These are phyloP conservation scores for Lumnitzera littorea DNA, from an alignment of 345 rosid species.

Conservation along the genomic window DNA sequence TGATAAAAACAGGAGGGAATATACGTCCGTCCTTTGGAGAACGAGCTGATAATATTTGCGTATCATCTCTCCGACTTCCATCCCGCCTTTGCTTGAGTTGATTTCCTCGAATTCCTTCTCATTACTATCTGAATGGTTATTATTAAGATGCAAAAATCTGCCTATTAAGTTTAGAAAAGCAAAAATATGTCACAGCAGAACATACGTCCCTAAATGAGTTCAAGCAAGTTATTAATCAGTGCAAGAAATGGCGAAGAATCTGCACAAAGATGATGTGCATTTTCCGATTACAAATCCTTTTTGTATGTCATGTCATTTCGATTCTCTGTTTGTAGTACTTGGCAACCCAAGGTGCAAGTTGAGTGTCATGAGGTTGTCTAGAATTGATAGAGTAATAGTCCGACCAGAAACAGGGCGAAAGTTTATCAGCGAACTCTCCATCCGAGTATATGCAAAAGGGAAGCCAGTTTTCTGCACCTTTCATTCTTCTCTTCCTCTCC, in stretches of 20 bases:
- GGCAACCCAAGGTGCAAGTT: constrained; percentile 66
- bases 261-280: not conserved
- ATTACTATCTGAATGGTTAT: too few relatives aligned
- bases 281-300: not conserved
- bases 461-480: constrained; percentile 52
- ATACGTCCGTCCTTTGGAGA: too few relatives aligned
- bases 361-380: constrained; percentile 34
- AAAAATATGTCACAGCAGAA: too few relatives aligned
- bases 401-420: constrained; percentile 54
- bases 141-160: too few relatives aligned
- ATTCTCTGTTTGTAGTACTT: constrained; percentile 23
- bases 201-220: too few relatives aligned
- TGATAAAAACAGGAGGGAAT: too few relatives aligned
- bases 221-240: too few relatives aligned
- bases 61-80: too few relatives aligned
- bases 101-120: too few relatives aligned
- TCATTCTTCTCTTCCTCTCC: constrained; percentile 56
- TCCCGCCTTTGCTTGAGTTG: too few relatives aligned
- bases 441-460: constrained; percentile 46
- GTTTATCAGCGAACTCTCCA: constrained; percentile 28
- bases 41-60: too few relatives aligned
- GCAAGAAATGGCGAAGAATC: not conserved
- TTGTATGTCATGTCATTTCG: not conserved
- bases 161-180: too few relatives aligned
- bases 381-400: constrained; percentile 47